These are phyloP conservation scores for Lolium multiflorum DNA, from an alignment of 176 grass and related monocot species.

Conservation along the genomic window DNA sequence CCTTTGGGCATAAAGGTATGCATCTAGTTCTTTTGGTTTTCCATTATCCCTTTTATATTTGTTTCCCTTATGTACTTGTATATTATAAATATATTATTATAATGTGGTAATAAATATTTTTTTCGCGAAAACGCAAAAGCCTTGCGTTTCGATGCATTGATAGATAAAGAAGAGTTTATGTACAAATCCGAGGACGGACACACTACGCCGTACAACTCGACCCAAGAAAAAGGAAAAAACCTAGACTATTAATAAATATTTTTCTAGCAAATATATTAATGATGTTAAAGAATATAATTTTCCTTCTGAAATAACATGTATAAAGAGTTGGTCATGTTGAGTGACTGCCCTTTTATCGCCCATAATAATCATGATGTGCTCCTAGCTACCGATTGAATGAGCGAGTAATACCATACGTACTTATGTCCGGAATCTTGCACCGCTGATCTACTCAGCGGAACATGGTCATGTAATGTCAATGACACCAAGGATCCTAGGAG, in stretches of 20 bases:
- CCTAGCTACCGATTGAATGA: neutral
- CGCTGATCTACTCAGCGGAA: slow-evolving; percentile 4
- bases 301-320: neutral
- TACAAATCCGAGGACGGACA: too few relatives aligned
- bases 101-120: too few relatives aligned
- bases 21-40: slow-evolving; percentile 6
- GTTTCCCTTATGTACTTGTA: neutral
- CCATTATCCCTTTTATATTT: neutral
- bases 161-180: too few relatives aligned
- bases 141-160: too few relatives aligned
- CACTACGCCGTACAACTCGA: too few relatives aligned
- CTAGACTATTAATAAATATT: neutral
- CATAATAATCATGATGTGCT: slow-evolving; percentile 9
- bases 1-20: slow-evolving; percentile 95
- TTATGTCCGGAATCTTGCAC: slow-evolving; percentile 27
- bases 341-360: slow-evolving; percentile 8
- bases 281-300: slow-evolving; percentile 5
- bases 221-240: too few relatives aligned
- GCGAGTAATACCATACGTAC: neutral
- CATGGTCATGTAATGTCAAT: slow-evolving; percentile 61
- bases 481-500: slow-evolving; percentile 88
- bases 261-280: slow-evolving; percentile 6
- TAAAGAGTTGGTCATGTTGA: slow-evolving; percentile 18
- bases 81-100: slow-evolving; percentile 13
- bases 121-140: too few relatives aligned